These are phyloP conservation scores for Calamus simplicifolius DNA, from an alignment of 176 grass and related monocot genomes.

Conservation along the genomic window DNA sequence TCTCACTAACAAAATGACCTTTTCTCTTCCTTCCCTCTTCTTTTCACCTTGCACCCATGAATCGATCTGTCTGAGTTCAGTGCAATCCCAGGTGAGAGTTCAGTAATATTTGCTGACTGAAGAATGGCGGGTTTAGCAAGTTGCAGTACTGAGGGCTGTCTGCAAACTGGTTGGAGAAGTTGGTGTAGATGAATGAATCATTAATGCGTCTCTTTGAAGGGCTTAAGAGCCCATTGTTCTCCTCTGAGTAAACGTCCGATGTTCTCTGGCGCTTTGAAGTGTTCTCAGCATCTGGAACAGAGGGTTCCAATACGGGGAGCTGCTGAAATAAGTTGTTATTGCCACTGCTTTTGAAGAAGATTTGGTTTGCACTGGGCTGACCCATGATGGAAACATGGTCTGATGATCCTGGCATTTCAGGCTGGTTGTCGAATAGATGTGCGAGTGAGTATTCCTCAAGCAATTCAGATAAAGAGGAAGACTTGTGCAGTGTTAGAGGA, in stretches of 20 bases:
- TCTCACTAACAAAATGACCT: too few species aligned
- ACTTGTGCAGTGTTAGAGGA: slow-evolving; percentile 11
- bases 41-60: too few species aligned
- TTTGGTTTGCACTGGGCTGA: slow-evolving; percentile 14
- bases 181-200: slow-evolving; percentile 41
- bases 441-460: slow-evolving; percentile 23
- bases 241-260: slow-evolving; percentile 18
- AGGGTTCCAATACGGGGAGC: not conserved
- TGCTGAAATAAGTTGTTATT: slow-evolving; percentile 2
- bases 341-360: slow-evolving; percentile 8
- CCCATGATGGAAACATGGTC: slow-evolving; percentile 8
- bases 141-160: slow-evolving; percentile 12
- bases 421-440: slow-evolving; percentile 26
- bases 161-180: slow-evolving; percentile 39
- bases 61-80: not conserved
- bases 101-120: slow-evolving; percentile 4
- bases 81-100: slow-evolving; percentile 8
- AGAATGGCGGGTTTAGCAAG: slow-evolving; percentile 14
- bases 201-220: slow-evolving; percentile 44
- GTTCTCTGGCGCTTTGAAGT: slow-evolving; percentile 22
- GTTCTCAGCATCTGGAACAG: slow-evolving; percentile 12
- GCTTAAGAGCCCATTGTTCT: slow-evolving; percentile 10
- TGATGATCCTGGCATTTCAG: slow-evolving; percentile 5
- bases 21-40: too few species aligned
- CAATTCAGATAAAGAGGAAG: slow-evolving; percentile 27